A percentile compares a stretch with the other conserved stretches of the same genome.
phyloP scores from a whole-genome alignment of 306 rosid genomes.

The Senna tora region DNA sequence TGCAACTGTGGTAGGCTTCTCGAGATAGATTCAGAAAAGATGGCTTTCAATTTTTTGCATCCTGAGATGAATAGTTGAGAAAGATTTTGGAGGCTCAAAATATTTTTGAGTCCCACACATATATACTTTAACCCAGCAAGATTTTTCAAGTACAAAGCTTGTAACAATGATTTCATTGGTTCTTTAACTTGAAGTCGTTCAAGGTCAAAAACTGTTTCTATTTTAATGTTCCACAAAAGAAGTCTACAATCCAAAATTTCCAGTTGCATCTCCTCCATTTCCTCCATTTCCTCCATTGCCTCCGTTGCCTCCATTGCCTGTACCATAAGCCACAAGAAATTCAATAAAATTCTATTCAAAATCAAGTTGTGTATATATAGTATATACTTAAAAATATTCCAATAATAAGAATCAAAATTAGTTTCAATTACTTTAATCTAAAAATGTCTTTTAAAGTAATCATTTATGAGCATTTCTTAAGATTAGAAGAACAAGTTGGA shows the following conservation, averaged over 20 bases:
- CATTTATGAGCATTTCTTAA: not conserved
- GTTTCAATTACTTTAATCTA: too few species aligned
- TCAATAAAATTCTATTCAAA: not conserved
- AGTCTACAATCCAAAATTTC: not conserved
- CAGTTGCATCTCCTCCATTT: too few species aligned
- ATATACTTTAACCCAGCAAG: slow-evolving; percentile 10
- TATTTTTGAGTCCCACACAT: slow-evolving; percentile 26
- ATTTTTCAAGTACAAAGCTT: not conserved
- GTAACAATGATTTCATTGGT: not conserved
- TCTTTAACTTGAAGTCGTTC: not conserved
- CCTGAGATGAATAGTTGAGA: not conserved
- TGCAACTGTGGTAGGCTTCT: slow-evolving; percentile 9
- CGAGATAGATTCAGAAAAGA: slow-evolving; percentile 10
- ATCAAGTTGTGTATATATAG: too few species aligned
- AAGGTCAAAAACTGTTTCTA: slow-evolving; percentile 19
- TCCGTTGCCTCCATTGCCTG: not conserved
- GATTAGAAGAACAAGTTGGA: not conserved
- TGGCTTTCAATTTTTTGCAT: not conserved
- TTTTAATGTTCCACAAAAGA: not conserved
- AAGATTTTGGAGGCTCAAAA: slow-evolving; percentile 30
- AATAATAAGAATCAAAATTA: too few species aligned
- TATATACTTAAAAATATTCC: too few species aligned
- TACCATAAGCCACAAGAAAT: not conserved
- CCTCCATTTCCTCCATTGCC: too few species aligned
- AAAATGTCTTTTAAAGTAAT: not conserved